Evolutionary conservation across 164 flowering plant species (phyloP), one percentile per base, ranked within the genome.

Genomic region (grape (Vitis vinifera)): DNA sequence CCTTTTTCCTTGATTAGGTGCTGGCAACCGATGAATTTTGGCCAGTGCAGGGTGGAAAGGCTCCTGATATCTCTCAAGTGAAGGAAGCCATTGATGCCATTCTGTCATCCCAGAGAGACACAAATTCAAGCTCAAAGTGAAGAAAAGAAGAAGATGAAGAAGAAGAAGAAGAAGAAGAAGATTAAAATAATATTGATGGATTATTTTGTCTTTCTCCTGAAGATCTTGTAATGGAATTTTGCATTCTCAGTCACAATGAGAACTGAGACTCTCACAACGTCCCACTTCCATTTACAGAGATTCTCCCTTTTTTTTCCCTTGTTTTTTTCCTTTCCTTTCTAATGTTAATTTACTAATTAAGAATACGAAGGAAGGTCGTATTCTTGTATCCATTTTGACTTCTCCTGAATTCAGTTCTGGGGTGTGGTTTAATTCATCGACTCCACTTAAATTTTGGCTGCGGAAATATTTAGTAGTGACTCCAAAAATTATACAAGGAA

Each of bases 11-110:
- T 23, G 13, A 59, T 11, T 67, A 93, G 98, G 95, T 94, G 16
- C 75, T 94, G 78, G 99, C 99, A n/a, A 87, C 97, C 0, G 99
- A 94, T 78, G 99, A 94, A 73, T 90, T 94, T 70, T 94, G 99
- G 99, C 97, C 99, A 11, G 89, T 77, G 2, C 94, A 86, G 73
- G 97, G 97, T 7, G 99, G 97, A 19, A 91, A 92, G 82, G 92
- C 97, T 49, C 97, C 97, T 49, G 97, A 94, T 63, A 86, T 91
- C 71, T 80, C 91, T 49, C 95, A 94, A 77, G 99, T 94, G 19
- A 91, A 83, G 78, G 97, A 94, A 75, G 97, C 93, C 83, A 89
- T 94, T 80, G 99, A 94, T 75, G 94, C 91, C 29, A 91, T 94
- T 29, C 87, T 94, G 15, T 85, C 88, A 30, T 86, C 97, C 67